Conservation (phyloP, 2,329 filamentous ascomycete genomes). For the Trichoderma polysporum region DNA sequence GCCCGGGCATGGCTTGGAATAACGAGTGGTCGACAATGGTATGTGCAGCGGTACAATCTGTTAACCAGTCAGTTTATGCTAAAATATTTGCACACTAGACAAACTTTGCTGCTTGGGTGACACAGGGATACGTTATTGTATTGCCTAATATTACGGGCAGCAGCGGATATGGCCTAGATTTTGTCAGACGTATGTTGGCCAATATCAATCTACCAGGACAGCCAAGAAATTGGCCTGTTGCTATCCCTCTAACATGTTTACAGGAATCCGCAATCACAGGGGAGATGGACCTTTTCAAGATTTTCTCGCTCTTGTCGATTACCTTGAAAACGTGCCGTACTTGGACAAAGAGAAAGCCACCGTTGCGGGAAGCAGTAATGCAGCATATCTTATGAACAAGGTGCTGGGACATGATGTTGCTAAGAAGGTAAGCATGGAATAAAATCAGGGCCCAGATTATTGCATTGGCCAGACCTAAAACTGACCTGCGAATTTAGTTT, state of each 20-base stretch:
- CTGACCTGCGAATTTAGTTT: constrained; percentile 23
- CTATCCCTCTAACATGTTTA: constrained; percentile 18
- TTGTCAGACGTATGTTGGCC: constrained; percentile 25
- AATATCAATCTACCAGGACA: neutral
- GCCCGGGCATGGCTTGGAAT: constrained; percentile 48
- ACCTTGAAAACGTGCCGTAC: constrained; percentile 51
- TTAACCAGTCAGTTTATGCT: neutral
- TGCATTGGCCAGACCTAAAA: neutral
- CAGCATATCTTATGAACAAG: constrained; percentile 63
- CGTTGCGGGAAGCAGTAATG: constrained; percentile 53
- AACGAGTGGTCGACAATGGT: constrained; percentile 52
- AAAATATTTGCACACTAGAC: constrained; percentile 35
- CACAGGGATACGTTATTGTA: constrained; percentile 61
- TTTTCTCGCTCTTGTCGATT: constrained; percentile 52
- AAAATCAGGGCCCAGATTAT: too few relatives aligned
- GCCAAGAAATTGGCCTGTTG: neutral
- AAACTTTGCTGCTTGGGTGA: constrained; percentile 57
- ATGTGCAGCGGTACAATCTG: constrained; percentile 21
- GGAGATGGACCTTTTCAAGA: constrained; percentile 56
- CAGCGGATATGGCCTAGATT: constrained; percentile 52
- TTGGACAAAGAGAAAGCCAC: constrained; percentile 55
- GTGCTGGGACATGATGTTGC: constrained; percentile 54
- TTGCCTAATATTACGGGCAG: constrained; percentile 60
- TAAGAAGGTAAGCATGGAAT: constrained; percentile 36
- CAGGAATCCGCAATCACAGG: constrained; percentile 53